These are phyloP conservation scores for Tetrahymena elliotti DNA, from an alignment of 73 alveolate species.

Conservation along the genomic window DNA sequence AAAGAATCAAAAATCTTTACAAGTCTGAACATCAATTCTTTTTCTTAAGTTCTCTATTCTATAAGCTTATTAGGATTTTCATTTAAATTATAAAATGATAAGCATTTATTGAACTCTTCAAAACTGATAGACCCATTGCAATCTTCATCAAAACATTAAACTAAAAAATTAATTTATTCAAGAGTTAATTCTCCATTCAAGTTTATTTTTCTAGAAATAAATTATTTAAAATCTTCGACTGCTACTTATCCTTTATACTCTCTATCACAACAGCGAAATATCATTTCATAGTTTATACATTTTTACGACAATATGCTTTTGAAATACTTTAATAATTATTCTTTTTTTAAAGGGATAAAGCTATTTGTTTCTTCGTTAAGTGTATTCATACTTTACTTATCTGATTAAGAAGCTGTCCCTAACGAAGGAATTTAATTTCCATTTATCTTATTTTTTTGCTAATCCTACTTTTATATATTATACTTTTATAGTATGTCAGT, in stretches of 20 bases:
- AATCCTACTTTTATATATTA: background rate
- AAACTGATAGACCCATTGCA: background rate
- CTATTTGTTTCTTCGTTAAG: background rate
- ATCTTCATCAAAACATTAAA: background rate
- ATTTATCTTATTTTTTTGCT: background rate
- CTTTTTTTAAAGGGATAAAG: background rate
- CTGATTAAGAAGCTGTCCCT: background rate
- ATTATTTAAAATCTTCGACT: background rate
- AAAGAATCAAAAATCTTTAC: background rate
- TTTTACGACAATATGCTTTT: background rate
- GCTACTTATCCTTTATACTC: background rate
- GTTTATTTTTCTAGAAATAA: background rate
- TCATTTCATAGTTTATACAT: background rate
- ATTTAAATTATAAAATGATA: background rate
- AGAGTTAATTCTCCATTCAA: background rate
- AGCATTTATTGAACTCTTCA: background rate
- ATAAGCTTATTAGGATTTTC: background rate
- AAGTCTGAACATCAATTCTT: background rate
- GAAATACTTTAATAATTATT: background rate
- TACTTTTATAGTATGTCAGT: background rate
- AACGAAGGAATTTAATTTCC: background rate
- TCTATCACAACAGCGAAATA: background rate
- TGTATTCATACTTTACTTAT: background rate
- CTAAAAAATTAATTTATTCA: background rate
- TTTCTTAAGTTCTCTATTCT: background rate